Evolutionary conservation across 805 yeast genomes (phyloP), one percentile per base, ranked within the genome.

Genomic region (Ogataea neopini): DNA sequence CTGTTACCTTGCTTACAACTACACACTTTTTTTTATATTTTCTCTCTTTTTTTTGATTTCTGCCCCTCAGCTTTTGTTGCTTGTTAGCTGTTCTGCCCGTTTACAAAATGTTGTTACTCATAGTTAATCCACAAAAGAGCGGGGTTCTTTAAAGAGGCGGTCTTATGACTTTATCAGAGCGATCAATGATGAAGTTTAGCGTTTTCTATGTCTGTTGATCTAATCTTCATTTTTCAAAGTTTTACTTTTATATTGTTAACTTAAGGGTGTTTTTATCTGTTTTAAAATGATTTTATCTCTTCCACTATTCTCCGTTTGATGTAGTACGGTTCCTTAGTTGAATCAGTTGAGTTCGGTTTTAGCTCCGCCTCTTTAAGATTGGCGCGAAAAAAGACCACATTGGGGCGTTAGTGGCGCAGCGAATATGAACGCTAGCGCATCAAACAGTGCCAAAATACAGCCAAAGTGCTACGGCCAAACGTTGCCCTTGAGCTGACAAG

Each of bases 221-320:
- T 32, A 45, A 39, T 28, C 34, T 26, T 26, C 40, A 38, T 26
- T 36, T 46, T 36, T 43, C 29, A 14, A 33, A 36, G 10, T 40
- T 39, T 40, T 49, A 39, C 37, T 45, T 35, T 40, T 49, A 39
- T 30, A 37, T 19, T 49, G 35, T 36, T 43, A 43, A 38, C 43
- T 42, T 49, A 40, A 45, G 49, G 52, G 52, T 49, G 52, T 49
- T 49, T 44, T 48, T 45, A 45, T 44, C 29, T 48, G 48, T 41
- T 48, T 44, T 41, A 40, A 44, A 44, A 18, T 49, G 47, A 42
- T 19, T 49, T 42, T 37, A 17, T 28, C 35, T 29, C 37, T 18
- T 11, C 5, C 5, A 6, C 13, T 4, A 4, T 9, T 7, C 14
- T 28, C 5, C 32, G 11, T 28, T n/a, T n/a, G n/a, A n/a, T 10